Conservation (phyloP, 192 early-diverging fungal species). For the Phlyctochytrium arcticum region DNA sequence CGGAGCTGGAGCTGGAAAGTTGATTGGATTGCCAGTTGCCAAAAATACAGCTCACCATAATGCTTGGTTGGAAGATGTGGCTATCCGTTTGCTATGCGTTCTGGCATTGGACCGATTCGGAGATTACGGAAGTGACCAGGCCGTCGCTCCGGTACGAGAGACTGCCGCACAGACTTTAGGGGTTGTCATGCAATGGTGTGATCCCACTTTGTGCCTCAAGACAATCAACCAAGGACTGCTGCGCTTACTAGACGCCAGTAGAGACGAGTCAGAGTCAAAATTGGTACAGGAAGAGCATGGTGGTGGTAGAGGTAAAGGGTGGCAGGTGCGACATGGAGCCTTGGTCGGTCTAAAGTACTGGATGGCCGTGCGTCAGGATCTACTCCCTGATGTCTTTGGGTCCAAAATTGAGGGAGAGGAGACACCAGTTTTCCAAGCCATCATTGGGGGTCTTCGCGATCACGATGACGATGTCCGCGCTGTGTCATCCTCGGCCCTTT, state of each 20-base stretch:
- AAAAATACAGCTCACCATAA: slow-evolving; percentile 69
- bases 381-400: slow-evolving; percentile 69
- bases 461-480: slow-evolving; percentile 93
- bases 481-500: slow-evolving; percentile 82
- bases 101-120: slow-evolving; percentile 93
- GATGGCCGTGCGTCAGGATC: slow-evolving; percentile 84
- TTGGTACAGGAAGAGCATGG: not conserved
- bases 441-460: slow-evolving; percentile 76
- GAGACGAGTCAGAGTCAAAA: too few relatives aligned
- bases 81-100: slow-evolving; percentile 87
- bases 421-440: slow-evolving; percentile 66
- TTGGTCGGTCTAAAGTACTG: slow-evolving; percentile 91
- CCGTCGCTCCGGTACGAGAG: slow-evolving; percentile 93
- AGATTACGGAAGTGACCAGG: slow-evolving; percentile 94
- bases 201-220: slow-evolving; percentile 48
- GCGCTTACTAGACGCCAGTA: slow-evolving; percentile 42
- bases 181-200: slow-evolving; percentile 60
- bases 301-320: slow-evolving; percentile 49
- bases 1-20: slow-evolving; percentile 76
- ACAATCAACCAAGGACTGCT: slow-evolving; percentile 56
- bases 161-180: slow-evolving; percentile 78
- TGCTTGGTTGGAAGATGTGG: slow-evolving; percentile 80
- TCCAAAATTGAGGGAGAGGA: slow-evolving; percentile 29
- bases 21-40: slow-evolving; percentile 43
- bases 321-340: slow-evolving; percentile 92